Evolutionary conservation across 108 stramenopile species (phyloP).

Genomic region (Pseudonitzschia multiseries): DNA sequence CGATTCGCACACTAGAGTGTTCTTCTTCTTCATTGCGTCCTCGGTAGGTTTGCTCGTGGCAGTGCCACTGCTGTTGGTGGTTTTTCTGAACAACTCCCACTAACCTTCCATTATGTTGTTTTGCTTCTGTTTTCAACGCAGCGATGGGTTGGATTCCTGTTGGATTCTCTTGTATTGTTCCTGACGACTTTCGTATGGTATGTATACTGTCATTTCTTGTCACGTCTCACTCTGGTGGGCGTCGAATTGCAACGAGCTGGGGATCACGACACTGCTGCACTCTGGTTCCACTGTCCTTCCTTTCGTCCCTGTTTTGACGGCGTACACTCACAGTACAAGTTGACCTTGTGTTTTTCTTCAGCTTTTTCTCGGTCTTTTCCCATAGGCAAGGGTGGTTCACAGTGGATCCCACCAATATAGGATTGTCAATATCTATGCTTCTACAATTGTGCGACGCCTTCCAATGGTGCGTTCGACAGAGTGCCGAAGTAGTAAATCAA

Average conservation of each 20-base stretch:
- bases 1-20: conserved; percentile 78
- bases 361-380: conserved; percentile 78
- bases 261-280: too few species aligned
- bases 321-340: background rate
- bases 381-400: conserved; percentile 47
- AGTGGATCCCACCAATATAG: conserved; percentile 81
- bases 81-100: background rate
- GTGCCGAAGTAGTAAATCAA: conserved; percentile 90
- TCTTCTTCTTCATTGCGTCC: conserved; percentile 82
- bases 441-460: conserved; percentile 67
- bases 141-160: conserved; percentile 91
- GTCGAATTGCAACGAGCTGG: too few species aligned
- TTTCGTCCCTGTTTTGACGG: background rate
- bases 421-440: conserved; percentile 68
- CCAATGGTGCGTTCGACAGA: conserved; percentile 79
- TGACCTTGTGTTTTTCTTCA: background rate
- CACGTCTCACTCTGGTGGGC: too few species aligned
- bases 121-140: background rate
- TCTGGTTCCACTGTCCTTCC: too few species aligned
- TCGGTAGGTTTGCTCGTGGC: conserved; percentile 87
- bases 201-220: background rate
- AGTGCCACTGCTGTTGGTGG: background rate
- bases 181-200: conserved; percentile 55
- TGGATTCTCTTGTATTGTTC: conserved; percentile 81
- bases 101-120: background rate